phyloP scores from a whole-genome alignment of 305 asterid species.

The Solanum hybrid region DNA sequence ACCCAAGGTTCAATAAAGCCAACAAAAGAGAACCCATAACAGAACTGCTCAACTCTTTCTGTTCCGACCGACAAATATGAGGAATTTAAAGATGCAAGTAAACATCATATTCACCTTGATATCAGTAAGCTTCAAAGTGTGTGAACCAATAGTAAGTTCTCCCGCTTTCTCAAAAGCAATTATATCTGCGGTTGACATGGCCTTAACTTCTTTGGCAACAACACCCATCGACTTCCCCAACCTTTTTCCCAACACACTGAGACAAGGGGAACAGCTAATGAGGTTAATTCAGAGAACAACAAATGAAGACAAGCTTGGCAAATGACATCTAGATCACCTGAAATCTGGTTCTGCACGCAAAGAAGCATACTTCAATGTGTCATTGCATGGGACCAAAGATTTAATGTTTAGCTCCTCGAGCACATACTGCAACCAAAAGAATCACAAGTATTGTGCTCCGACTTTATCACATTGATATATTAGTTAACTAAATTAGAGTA shows the following conservation, averaged over 20 bases:
- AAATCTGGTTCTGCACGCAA: slow-evolving; percentile 93
- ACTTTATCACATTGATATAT: neutral
- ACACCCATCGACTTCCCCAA: slow-evolving; percentile 87
- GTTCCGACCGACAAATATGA: neutral
- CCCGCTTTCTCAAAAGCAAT: slow-evolving; percentile 81
- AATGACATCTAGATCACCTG: slow-evolving; percentile 18
- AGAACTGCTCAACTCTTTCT: neutral
- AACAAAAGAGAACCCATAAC: neutral
- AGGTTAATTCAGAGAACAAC: neutral
- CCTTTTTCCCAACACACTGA: slow-evolving; percentile 64
- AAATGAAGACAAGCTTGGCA: neutral
- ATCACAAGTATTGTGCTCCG: neutral
- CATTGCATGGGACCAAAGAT: slow-evolving; percentile 68
- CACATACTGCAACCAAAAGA: slow-evolving; percentile 35
- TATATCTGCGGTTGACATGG: slow-evolving; percentile 72
- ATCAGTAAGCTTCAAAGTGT: slow-evolving; percentile 60
- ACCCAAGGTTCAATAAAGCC: neutral
- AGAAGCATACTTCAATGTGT: slow-evolving; percentile 69
- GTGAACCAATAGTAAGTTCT: slow-evolving; percentile 42
- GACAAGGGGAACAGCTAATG: slow-evolving; percentile 2
- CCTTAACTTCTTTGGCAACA: slow-evolving; percentile 67
- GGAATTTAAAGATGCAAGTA: neutral
- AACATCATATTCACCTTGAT: slow-evolving; percentile 37
- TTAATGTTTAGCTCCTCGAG: slow-evolving; percentile 86
- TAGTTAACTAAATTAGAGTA: neutral